Percentiles rank a stretch among this genome's conserved stretches.
Conservation (phyloP, 2,329 filamentous ascomycete species). For the Fusarium sp. region DNA sequence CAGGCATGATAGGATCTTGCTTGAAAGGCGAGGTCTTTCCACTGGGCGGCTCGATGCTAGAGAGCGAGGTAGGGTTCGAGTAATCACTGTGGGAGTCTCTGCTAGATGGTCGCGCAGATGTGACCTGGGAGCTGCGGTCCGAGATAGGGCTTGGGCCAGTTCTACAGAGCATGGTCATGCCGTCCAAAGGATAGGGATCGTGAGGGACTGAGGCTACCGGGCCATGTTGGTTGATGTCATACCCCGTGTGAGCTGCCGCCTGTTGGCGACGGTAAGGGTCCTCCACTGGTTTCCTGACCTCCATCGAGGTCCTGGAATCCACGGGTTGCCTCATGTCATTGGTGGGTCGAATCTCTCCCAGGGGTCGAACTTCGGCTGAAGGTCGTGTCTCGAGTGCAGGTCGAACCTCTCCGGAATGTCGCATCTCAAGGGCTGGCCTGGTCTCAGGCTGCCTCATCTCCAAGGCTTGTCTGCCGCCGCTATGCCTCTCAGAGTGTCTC, state of each 20-base stretch:
- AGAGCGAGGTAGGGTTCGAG: constrained; percentile 89
- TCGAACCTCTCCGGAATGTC: constrained; percentile 16
- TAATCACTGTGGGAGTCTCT: constrained; percentile 92
- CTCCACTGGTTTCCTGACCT: constrained; percentile 40
- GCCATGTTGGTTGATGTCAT: constrained; percentile 66
- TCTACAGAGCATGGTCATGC: constrained; percentile 97
- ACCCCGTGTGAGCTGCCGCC: constrained; percentile 38
- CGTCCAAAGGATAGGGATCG: constrained; percentile 93
- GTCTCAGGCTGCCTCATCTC: constrained; percentile 5
- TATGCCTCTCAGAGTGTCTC: not conserved
- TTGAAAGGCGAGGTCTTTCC: constrained; percentile 82
- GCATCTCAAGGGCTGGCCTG: constrained; percentile 35
- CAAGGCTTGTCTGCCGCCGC: not conserved
- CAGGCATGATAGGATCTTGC: constrained; percentile 54
- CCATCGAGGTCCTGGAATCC: constrained; percentile 37
- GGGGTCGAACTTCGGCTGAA: constrained; percentile 30
- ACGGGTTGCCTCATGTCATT: constrained; percentile 30
- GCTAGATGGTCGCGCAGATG: constrained; percentile 80
- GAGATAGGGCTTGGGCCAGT: constrained; percentile 74
- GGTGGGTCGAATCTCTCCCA: constrained; percentile 25
- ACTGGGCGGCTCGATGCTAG: constrained; percentile 83
- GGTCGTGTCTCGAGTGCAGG: constrained; percentile 27
- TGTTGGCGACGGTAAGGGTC: constrained; percentile 42
- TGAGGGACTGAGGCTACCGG: constrained; percentile 81
- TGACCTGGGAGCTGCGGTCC: constrained; percentile 64